phyloP scores from a whole-genome alignment of 495 filamentous ascomycete species.

The Xylaria scruposa region DNA sequence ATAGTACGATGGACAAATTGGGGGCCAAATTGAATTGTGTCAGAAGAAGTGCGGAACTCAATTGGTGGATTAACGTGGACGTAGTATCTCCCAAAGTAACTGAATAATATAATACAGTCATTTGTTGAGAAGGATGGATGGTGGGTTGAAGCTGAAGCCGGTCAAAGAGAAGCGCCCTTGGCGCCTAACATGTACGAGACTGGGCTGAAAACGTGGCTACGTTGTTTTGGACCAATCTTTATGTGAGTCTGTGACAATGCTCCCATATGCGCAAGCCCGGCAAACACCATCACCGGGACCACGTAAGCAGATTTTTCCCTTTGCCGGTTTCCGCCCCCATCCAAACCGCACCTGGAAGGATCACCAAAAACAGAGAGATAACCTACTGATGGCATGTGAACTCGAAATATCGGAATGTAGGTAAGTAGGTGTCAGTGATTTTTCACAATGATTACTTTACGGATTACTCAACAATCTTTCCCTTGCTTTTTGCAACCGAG shows the following conservation, averaged over 20 bases:
- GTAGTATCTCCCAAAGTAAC: not conserved
- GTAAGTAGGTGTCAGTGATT: not conserved
- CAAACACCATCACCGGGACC: not conserved
- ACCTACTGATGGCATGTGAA: not conserved
- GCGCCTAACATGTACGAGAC: not conserved
- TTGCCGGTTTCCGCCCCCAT: not conserved
- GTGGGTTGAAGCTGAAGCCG: not conserved
- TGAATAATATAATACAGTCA: not conserved
- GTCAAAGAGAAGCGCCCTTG: not conserved
- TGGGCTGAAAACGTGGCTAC: slow-evolving; percentile 1
- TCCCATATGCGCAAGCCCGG: not conserved
- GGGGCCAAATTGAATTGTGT: not conserved
- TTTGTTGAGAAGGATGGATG: not conserved
- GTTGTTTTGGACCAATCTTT: not conserved
- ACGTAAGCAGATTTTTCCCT: not conserved
- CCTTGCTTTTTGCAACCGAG: not conserved
- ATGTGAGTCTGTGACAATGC: not conserved
- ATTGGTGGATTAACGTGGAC: not conserved
- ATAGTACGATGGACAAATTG: not conserved
- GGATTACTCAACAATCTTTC: not conserved
- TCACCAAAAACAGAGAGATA: not conserved
- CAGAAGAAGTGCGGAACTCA: not conserved
- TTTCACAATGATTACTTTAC: not conserved
- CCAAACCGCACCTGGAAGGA: not conserved
- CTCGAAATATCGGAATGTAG: not conserved